Conservation (phyloP, 2,329 filamentous ascomycete species). For the Elsinoe perseae region DNA sequence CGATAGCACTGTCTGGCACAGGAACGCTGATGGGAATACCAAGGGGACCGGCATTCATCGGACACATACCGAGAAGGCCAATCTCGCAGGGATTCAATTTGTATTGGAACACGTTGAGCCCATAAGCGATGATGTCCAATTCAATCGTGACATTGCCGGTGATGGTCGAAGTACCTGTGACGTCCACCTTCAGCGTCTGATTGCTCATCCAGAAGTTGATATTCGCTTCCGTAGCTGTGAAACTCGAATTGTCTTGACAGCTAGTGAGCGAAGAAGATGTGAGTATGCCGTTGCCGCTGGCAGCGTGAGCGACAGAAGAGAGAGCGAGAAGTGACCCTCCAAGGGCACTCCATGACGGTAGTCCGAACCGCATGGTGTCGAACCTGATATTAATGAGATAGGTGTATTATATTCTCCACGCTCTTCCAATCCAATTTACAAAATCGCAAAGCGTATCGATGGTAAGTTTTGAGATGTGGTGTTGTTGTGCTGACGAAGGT, state of each 20-base stretch:
- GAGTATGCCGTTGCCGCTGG: constrained; percentile 57
- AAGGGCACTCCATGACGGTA: constrained; percentile 17
- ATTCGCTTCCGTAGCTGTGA: constrained; percentile 83
- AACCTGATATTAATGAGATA: constrained; percentile 3
- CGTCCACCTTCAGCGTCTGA: constrained; percentile 61
- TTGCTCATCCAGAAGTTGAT: constrained; percentile 73
- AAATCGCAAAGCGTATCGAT: not conserved
- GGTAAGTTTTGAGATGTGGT: not conserved
- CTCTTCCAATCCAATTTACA: not conserved
- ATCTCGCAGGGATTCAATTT: constrained; percentile 65
- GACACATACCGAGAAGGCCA: constrained; percentile 68
- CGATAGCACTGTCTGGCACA: constrained; percentile 50
- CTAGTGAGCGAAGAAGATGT: constrained; percentile 75
- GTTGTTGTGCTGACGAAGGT: constrained; percentile 7
- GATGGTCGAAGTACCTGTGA: constrained; percentile 76
- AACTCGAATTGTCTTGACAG: constrained; percentile 76
- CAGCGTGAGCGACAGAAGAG: constrained; percentile 44
- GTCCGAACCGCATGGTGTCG: constrained; percentile 27
- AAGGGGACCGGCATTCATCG: constrained; percentile 80
- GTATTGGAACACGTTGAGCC: constrained; percentile 61
- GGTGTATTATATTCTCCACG: not conserved
- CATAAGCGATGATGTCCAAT: constrained; percentile 71
- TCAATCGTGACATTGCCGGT: constrained; percentile 74
- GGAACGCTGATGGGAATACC: constrained; percentile 64
- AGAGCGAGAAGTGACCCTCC: constrained; percentile 29